Base-by-base conservation (phyloP, 2,329 filamentous ascomycete species). In the Colletotrichum cordylinicola region DNA sequence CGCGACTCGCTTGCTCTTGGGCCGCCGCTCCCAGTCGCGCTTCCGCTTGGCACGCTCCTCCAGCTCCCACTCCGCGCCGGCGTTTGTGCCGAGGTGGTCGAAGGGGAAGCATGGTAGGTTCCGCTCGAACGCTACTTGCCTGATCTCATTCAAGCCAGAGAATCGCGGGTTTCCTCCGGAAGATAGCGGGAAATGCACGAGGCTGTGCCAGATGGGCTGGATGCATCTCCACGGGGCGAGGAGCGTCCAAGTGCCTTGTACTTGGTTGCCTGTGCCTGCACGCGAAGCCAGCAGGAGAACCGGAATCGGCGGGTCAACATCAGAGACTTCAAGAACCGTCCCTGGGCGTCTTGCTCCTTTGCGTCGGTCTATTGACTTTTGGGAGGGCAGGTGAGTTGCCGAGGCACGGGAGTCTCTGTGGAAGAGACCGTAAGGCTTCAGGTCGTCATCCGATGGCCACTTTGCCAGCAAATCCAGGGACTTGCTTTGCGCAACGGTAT, bases 151-250 rank as follows among this genome's bases (percentile, higher is more conserved):
- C 37, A 98, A 81, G 0, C 97, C 96, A 2, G 95, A 96, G 79
- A 98, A 95, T 29, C 93, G 90, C 2, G 95, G 94, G 75, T 95
- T 98, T 0, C 94, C 93, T 9, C 96, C 96, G 1, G 93, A 94
- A 0, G 93, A 94, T 1, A 98, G 88, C 0, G 95, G 95, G 75
- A 93, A 95, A 81, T 95, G 95, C 85, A 98, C 93, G 16, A 98
- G 85, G 62, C 92, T 93, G 80, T 96, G 94, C 97, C 97, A 99
- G 37, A 98, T 88, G 0, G 95, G 92, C 43, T 92, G 88, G 43
- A 98, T 94, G 80, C 95, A 98, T 82, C 95, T 96, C 95, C 96
- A 98, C 0, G 97, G 97, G 4, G 97, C 89, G 29, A 98, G 88
- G 2, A 98, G 83, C 0, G 93, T 97, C 95, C 96, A 98, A 0